Base-by-base conservation (phyloP, 78 protist species). In the Tieghemostelium lacteum region DNA sequence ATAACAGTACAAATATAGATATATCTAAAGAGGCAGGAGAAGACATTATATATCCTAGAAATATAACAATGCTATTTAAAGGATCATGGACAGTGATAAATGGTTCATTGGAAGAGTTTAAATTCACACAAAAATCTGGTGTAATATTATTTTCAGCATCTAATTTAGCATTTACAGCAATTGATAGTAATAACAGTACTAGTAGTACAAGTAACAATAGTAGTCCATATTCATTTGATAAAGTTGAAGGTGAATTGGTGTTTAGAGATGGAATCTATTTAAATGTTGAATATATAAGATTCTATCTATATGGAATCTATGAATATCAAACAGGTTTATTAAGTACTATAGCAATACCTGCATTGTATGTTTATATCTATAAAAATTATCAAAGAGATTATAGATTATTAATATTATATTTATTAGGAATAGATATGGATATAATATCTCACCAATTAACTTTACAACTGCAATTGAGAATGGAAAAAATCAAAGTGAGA, bases 231-330 rank as follows among this genome's bases (percentile, higher is more conserved):
- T 22, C 26, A 40, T 66, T 67, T n/a, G 89, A 83, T 54, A 34
- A 28, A 2, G 55, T 77, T 12, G 85, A 88, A 20, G 94, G 94
- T 52, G 55, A 55, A 8, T 28, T 88, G 65, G 50, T 57, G 17
- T 1, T 88, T 12, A 29, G 86, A 29, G 87, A 88, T 52, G 94
- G 94, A 42, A 52, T 28, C 24, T 88, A 76, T 24, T 55, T 64
- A 37, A 62, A 73, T 17, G 69, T 75, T 24, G 8, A 29, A 1
- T 31, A 29, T 16, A 40, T 50, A 19, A 67, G 73, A 7, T 67
- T 50, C 7, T 37, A 58, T 26, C 29, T 88, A 2, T 52, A 58
- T 67, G 94, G 94, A 26, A 77, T 88, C 28, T 88, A 88, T 42
- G 86, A 77, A 50, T 76, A 40, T n/a, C 52, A 33, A 26, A n/a